Base-by-base conservation (phyloP, 106 monocot genomes). In the Dendrobium chrysotoxum region DNA sequence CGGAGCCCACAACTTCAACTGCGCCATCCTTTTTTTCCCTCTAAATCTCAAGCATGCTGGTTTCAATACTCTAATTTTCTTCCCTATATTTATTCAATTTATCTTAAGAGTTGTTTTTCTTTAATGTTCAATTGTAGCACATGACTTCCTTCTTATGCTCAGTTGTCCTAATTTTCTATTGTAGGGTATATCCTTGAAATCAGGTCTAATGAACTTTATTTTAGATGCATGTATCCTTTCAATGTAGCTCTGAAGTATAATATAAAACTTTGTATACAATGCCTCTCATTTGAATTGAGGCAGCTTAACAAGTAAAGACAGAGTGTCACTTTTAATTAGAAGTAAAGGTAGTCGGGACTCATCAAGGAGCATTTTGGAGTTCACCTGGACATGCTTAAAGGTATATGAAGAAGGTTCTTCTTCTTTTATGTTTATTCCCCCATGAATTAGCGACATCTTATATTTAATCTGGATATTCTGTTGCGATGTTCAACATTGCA, bases 151-250 rank as follows among this genome's bases (percentile, higher is more conserved):
- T 46, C 12, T 50, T 61, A 7, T 61, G n/a, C 61, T 61, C 23
- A 61, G 4, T 61, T 70, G 28, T 70, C 8, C 16, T 70, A 26
- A 65, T 54, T 81, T 40, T 16, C 4, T 28, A 82, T 82, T 92
- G 84, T 81, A 92, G 92, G 88, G 76, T 50, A 79, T 88, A 54
- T 18, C 88, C 9, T 84, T 80, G 82, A 85, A 76, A 61, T 75
- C 86, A 21, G 68, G 72, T 61, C 78, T 92, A 28, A 40, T 79
- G 55, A 83, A 86, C 82, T 38, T 92, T 67, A 35, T 89, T 31
- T 74, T 88, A 47, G 92, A 92, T 80, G 78, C 84, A 73, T 90
- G 92, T 92, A 92, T 90, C 90, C 92, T n/a, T 79, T 28, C 4
- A 0, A n/a, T 73, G n/a, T 9, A 75, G 18, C 41, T 40, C 28